Conservation (phyloP, 441 rosid species). For the Gossypium schwendimanii region DNA sequence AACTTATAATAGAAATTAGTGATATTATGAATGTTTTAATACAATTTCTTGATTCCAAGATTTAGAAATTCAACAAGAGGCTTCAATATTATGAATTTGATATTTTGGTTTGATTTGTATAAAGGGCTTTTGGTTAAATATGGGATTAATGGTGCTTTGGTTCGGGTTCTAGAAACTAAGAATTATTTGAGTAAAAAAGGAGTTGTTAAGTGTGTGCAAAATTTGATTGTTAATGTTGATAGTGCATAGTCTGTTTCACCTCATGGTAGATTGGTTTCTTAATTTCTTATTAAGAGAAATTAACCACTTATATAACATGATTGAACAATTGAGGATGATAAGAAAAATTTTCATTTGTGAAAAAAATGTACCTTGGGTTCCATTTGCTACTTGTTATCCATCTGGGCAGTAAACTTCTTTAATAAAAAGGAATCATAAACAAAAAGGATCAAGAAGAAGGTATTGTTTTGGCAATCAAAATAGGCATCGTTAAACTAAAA, state of each 20-base stretch:
- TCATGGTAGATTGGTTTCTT: constrained; percentile 50
- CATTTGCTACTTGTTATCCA: constrained; percentile 50
- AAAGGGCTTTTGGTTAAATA: constrained; percentile 43
- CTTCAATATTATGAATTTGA: constrained; percentile 41
- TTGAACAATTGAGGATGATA: neutral
- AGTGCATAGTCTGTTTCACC: constrained; percentile 96
- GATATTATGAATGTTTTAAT: constrained; percentile 45
- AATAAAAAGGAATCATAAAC: constrained; percentile 18
- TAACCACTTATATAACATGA: neutral
- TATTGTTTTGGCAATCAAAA: constrained; percentile 2
- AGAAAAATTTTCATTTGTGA: neutral
- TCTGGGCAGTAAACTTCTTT: constrained; percentile 75
- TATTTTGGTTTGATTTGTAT: constrained; percentile 52
- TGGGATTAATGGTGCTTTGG: constrained; percentile 63
- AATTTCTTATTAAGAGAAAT: constrained; percentile 31
- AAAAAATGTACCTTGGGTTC: constrained; percentile 39
- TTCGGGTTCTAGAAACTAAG: constrained; percentile 61
- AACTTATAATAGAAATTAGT: constrained; percentile 37
- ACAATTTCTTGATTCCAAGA: constrained; percentile 52
- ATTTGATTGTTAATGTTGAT: constrained; percentile 65
- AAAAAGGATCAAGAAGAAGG: constrained; percentile 7
- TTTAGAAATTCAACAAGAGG: constrained; percentile 46
- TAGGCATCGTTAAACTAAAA: neutral
- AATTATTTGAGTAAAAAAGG: constrained; percentile 41
- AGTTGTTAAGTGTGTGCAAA: constrained; percentile 54